These are phyloP conservation scores for Exophiala alcalophila DNA, from an alignment of 2,329 filamentous ascomycete genomes.

Conservation along the genomic window DNA sequence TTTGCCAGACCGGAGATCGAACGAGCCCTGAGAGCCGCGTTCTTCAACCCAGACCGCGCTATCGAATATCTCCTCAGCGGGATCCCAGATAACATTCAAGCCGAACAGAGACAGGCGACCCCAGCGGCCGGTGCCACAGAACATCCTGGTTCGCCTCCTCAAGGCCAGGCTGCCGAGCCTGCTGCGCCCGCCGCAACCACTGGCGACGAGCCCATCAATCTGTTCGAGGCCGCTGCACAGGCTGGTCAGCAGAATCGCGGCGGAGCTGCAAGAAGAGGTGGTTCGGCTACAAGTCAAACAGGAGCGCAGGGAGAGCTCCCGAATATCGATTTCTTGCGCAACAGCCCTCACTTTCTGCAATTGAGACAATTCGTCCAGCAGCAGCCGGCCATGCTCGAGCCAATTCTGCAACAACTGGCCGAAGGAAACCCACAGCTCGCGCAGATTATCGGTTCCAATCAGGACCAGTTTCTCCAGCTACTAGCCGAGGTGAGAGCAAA, in stretches of 20 bases:
- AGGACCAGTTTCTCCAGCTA: conserved; percentile 87
- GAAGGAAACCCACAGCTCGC: conserved; percentile 93
- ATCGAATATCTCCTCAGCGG: conserved; percentile 93
- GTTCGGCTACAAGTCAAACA: conserved; percentile 42
- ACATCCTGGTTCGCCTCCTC: conserved; percentile 35
- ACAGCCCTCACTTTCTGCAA: conserved; percentile 97
- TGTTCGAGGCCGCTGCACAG: conserved; percentile 90
- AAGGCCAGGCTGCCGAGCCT: conserved; percentile 37
- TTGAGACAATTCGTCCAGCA: conserved; percentile 95
- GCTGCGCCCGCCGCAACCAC: conserved; percentile 44
- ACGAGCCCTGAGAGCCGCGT: conserved; percentile 90
- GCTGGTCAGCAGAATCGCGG: conserved; percentile 51
- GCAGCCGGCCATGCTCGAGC: conserved; percentile 97
- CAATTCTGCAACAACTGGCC: conserved; percentile 92
- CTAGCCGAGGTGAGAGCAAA: conserved; percentile 61
- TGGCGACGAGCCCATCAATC: conserved; percentile 69
- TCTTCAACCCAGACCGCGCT: conserved; percentile 93
- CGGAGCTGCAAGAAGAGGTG: conserved; percentile 33
- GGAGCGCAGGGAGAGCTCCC: conserved; percentile 42
- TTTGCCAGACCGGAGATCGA: conserved; percentile 87
- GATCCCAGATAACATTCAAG: conserved; percentile 79
- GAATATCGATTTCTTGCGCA: conserved; percentile 89
- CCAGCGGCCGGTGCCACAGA: conserved; percentile 30
- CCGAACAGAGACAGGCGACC: conserved; percentile 60
- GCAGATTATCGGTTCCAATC: conserved; percentile 84